Conservation (phyloP, 1,284 basidiomycete genomes). For the Rhodotorula sp. region DNA sequence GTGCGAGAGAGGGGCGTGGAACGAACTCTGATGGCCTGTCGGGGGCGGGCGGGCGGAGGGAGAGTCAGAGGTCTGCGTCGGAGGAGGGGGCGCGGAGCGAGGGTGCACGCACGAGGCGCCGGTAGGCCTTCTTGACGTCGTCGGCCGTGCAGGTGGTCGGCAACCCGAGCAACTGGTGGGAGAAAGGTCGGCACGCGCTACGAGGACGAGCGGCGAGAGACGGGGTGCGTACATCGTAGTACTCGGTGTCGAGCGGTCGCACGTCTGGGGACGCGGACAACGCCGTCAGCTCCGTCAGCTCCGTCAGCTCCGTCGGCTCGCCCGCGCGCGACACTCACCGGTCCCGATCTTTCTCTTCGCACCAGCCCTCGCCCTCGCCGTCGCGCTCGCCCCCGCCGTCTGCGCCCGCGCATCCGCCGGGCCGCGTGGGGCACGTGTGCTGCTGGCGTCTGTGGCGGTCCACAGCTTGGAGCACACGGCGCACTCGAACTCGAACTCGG, state of each 20-base stretch:
- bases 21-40: constrained; percentile 8
- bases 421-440: too few relatives aligned
- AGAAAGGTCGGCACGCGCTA: background rate
- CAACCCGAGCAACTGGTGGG: constrained; percentile 60
- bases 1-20: background rate
- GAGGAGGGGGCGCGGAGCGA: fast-evolving
- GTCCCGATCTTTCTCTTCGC: constrained; percentile 46
- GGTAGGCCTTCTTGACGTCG: constrained; percentile 94
- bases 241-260: constrained; percentile 79
- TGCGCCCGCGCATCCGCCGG: constrained; percentile 34
- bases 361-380: too few relatives aligned
- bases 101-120: constrained; percentile 73
- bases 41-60: too few relatives aligned
- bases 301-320: constrained; percentile 49
- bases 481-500: constrained; percentile 49
- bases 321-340: constrained; percentile 41
- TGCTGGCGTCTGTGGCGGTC: constrained; percentile 52
- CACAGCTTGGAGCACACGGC: constrained; percentile 56
- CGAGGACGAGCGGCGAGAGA: too few relatives aligned
- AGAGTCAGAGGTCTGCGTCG: background rate
- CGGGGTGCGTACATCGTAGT: constrained; percentile 60
- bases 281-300: constrained; percentile 49
- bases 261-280: constrained; percentile 76
- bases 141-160: constrained; percentile 70
- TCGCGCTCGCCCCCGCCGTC: background rate